These are phyloP conservation scores for Pinus tabuliformis DNA, from an alignment of 75 land plant species.

Conservation along the genomic window DNA sequence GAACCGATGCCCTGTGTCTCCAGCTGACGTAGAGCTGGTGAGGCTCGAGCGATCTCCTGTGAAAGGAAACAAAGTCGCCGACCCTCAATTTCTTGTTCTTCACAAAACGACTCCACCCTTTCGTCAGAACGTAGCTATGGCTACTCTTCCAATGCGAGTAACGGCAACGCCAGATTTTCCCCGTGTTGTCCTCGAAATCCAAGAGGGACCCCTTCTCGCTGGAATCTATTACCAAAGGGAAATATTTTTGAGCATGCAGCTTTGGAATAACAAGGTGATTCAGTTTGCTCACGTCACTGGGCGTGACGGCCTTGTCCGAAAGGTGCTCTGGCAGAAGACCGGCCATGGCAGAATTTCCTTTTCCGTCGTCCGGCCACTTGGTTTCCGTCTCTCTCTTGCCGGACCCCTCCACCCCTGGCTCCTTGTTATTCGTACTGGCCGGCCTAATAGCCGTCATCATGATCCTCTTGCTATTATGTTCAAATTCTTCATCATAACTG, in stretches of 20 bases:
- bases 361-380: no score
- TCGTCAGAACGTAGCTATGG: conserved; percentile 49
- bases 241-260: conserved; percentile 46
- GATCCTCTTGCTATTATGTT: background rate
- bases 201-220: conserved; percentile 24
- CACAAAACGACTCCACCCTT: conserved; percentile 49
- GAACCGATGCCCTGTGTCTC: background rate
- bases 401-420: background rate
- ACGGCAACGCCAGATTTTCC: conserved; percentile 40
- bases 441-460: background rate
- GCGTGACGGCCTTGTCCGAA: conserved; percentile 45
- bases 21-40: background rate
- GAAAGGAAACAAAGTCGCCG: conserved; percentile 38
- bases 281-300: conserved; percentile 50
- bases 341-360: no score
- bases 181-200: conserved; percentile 29
- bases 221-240: conserved; percentile 28
- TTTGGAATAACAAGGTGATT: conserved; percentile 50
- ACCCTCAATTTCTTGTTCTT: conserved; percentile 49
- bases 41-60: conserved; percentile 6
- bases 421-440: background rate
- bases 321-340: conserved; percentile 20
- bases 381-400: background rate
- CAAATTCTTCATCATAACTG: conserved; percentile 40
- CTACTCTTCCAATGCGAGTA: conserved; percentile 53